Percentiles rank a stretch among this genome's conserved stretches.
phyloP scores from a whole-genome alignment of 2,329 filamentous ascomycete species.

The Seiridium unicorne region DNA sequence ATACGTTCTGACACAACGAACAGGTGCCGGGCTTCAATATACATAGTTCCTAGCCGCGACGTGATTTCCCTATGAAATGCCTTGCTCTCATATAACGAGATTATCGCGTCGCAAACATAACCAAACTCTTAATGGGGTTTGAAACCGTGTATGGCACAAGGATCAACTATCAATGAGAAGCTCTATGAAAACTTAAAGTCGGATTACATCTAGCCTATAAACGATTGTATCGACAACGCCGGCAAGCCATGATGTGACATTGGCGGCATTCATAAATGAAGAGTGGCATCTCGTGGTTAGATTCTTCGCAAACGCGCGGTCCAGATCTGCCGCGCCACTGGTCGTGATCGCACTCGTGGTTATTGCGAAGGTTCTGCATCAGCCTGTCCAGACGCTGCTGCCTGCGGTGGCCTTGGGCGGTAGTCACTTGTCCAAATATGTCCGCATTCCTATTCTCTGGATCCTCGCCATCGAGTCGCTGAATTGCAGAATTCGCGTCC shows the following conservation, averaged over 20 bases:
- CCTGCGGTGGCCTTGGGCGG: not conserved
- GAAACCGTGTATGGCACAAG: too few relatives aligned
- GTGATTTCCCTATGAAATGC: too few relatives aligned
- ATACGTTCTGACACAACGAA: too few relatives aligned
- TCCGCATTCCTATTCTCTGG: not conserved
- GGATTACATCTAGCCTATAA: slow-evolving; percentile 19
- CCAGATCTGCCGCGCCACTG: slow-evolving; percentile 28
- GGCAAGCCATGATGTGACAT: slow-evolving; percentile 44
- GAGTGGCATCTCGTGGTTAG: slow-evolving; percentile 22
- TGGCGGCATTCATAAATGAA: slow-evolving; percentile 47
- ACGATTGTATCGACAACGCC: slow-evolving; percentile 44
- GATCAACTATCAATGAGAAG: too few relatives aligned
- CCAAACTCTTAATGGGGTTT: too few relatives aligned
- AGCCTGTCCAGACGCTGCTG: slow-evolving; percentile 18
- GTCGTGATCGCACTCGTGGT: slow-evolving; percentile 39
- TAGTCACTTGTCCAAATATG: not conserved
- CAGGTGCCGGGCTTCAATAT: too few relatives aligned
- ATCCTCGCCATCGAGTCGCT: too few relatives aligned
- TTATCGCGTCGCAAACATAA: too few relatives aligned
- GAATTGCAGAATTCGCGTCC: not conserved
- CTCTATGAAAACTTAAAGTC: too few relatives aligned
- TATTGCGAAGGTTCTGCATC: slow-evolving; percentile 23
- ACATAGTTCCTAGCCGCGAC: too few relatives aligned
- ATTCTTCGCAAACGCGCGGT: slow-evolving; percentile 18
- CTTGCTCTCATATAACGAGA: too few relatives aligned